Base-by-base conservation (phyloP, 768 basidiomycete species). In the Neoboletus magnificus region DNA sequence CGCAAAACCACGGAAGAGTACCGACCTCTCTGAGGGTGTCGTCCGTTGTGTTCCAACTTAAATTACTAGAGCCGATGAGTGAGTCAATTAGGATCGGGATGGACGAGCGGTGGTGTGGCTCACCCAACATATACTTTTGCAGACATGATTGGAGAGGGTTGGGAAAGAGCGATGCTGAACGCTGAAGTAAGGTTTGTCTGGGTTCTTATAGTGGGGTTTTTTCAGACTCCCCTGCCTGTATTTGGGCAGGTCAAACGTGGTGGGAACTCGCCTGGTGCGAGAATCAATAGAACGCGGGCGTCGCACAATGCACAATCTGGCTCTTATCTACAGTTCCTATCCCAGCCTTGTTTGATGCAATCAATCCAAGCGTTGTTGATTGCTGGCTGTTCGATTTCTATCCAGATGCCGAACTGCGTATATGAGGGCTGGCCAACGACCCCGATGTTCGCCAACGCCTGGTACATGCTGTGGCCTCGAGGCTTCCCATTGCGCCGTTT, bases 1-100 rank as follows among this genome's bases (percentile, higher is more conserved):
- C 29, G 12, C 36, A 4, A 29, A 50, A 29, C 37, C 5, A 12
- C 20, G 35, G 18, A 33, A 59, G 18, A 48, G 27, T n/a, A 71
- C 70, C 39, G 32, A 71, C 71, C 39, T 53, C 9, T 29, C 56
- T 56, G 20, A 71, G 62, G 5, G 51, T 50, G 0, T 71, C 71
- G 50, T 71, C 70, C 0, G 65, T 71, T 11, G 72, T 72, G 42
- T 6, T 18, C 72, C 72, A 72, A 62, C 72, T 73, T 55, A 73
- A 27, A 45, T 72, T 72, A 52, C 70, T 73, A 42, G 30, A 23
- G 15, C 1, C 20, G 29, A 51, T 35, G 42, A 43, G 23, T 41
- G 44, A 58, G 40, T 41, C 49, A 36, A 47, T 16, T 0, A 9
- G 8, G 50, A 48, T 33, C 39, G 3, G 22, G 44, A 48, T n/a